These are phyloP conservation scores for Fibroporia radiculosa DNA, from an alignment of 768 basidiomycete genomes.

Conservation along the genomic window DNA sequence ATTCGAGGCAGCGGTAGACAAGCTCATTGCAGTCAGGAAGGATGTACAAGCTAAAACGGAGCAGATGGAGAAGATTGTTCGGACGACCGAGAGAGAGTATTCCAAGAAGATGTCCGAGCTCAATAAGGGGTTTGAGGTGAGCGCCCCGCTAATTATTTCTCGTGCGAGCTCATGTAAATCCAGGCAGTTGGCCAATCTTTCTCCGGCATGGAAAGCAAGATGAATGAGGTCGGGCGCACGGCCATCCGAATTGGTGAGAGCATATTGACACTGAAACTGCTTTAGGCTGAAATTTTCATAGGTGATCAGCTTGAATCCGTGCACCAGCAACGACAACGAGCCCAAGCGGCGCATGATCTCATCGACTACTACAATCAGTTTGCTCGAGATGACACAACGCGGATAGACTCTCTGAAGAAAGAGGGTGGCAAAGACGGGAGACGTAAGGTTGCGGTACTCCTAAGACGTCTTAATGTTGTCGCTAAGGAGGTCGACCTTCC, in stretches of 20 bases:
- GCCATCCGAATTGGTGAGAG: slow-evolving; percentile 84
- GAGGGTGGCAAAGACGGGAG: slow-evolving; percentile 88
- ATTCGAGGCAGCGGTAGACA: slow-evolving; percentile 88
- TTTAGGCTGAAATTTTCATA: slow-evolving; percentile 21
- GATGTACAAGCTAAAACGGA: slow-evolving; percentile 88
- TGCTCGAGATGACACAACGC: slow-evolving; percentile 68
- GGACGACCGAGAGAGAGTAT: slow-evolving; percentile 86
- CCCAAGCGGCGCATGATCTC: slow-evolving; percentile 89
- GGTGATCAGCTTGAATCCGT: slow-evolving; percentile 95
- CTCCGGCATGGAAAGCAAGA: slow-evolving; percentile 80
- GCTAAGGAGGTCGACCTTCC: slow-evolving; percentile 92
- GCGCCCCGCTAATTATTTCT: slow-evolving; percentile 13
- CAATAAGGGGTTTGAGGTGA: slow-evolving; percentile 88
- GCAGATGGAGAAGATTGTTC: slow-evolving; percentile 87
- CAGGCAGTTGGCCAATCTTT: slow-evolving; percentile 88
- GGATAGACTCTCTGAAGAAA: slow-evolving; percentile 70
- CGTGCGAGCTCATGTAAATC: background rate
- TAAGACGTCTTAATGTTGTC: slow-evolving; percentile 78
- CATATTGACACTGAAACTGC: too few relatives aligned
- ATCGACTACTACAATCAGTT: slow-evolving; percentile 94
- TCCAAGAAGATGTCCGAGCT: slow-evolving; percentile 91
- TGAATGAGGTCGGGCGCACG: slow-evolving; percentile 89
- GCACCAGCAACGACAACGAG: slow-evolving; percentile 84
- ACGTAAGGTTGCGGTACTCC: slow-evolving; percentile 78
- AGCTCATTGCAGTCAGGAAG: slow-evolving; percentile 76